Evolutionary conservation across 2,329 filamentous ascomycete species (phyloP).

Genomic region (Stagonosporopsis chrysanthemi): DNA sequence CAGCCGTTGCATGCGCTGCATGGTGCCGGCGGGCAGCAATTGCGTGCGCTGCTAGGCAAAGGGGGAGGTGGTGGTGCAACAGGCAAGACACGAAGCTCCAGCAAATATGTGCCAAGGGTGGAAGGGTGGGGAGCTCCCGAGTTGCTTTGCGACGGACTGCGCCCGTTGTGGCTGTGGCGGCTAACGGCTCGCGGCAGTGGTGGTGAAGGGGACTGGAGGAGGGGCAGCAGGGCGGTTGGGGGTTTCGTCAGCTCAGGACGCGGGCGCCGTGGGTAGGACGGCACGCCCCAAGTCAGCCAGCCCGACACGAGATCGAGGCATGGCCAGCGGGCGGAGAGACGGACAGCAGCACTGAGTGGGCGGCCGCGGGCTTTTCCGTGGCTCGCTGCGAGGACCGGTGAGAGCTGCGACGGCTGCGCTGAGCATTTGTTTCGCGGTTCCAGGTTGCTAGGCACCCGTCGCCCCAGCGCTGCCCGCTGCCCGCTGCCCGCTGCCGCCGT

Average conservation of each 20-base stretch:
- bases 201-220: conserved; percentile 23
- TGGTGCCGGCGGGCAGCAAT: conserved; percentile 50
- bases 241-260: conserved; percentile 15
- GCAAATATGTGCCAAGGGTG: not conserved
- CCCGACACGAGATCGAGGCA: conserved; percentile 1
- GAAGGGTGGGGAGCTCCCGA: not conserved
- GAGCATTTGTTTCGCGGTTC: no score
- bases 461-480: not conserved
- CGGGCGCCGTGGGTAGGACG: conserved; percentile 9
- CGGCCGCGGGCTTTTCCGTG: not conserved
- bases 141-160: conserved; percentile 5
- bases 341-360: not conserved
- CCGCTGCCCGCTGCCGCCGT: no score
- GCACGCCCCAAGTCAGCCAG: conserved; percentile 14
- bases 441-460: no score
- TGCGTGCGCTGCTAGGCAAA: conserved; percentile 15
- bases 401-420: not conserved
- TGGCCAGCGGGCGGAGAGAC: conserved; percentile 2
- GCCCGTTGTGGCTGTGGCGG: conserved; percentile 29
- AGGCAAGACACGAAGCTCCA: not conserved
- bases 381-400: no score
- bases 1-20: conserved; percentile 77
- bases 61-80: conserved; percentile 4
- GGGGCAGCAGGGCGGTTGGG: conserved; percentile 8
- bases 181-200: conserved; percentile 25